Evolutionary conservation across 2,329 filamentous ascomycete genomes (phyloP), one percentile per base, ranked within the genome.

Genomic region (Pseudogymnoascus sp.): DNA sequence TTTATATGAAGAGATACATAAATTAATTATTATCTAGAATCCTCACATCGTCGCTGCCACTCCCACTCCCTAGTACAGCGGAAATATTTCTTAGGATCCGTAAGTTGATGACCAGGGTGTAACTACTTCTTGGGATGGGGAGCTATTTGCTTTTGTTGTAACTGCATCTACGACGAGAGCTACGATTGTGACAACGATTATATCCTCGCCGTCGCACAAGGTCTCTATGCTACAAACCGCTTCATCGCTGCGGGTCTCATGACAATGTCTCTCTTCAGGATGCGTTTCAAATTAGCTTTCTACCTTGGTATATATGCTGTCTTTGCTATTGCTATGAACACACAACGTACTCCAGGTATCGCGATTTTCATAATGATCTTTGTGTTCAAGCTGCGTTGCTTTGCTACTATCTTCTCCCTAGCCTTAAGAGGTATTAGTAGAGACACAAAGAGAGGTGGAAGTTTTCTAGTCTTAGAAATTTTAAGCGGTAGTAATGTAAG

Each of bases 171-270:
- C n/a, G n/a, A n/a, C n/a, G n/a, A n/a, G n/a, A n/a, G n/a, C n/a
- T n/a, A n/a, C n/a, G n/a, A n/a, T n/a, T n/a, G n/a, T n/a, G n/a
- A n/a, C n/a, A n/a, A n/a, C n/a, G n/a, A n/a, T n/a, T n/a, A n/a
- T n/a, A n/a, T 89, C 65, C 83, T 91, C 44, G 88, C 89, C 23
- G 87, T 88, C 0, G 90, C 88, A 0, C 90, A 93, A 74, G 88
- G 86, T 6, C 80, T 82, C 10, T 93, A 93, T 68, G 86, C 90
- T 0, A 71, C 88, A 1, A 90, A 90, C 10, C 85, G 90, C 1
- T 92, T 93, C 73, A 75, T 80, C 11, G 89, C 88, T 23, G 82
- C 82, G 0, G 78, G 79, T 5, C 62, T 91, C 2, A 92, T 93
- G 88, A 83, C 82, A 64, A 88, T 80, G 70, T 71, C 86, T 56